phyloP scores from a whole-genome alignment of 2,329 filamentous ascomycete genomes.

The Gnomoniopsis sp. region DNA sequence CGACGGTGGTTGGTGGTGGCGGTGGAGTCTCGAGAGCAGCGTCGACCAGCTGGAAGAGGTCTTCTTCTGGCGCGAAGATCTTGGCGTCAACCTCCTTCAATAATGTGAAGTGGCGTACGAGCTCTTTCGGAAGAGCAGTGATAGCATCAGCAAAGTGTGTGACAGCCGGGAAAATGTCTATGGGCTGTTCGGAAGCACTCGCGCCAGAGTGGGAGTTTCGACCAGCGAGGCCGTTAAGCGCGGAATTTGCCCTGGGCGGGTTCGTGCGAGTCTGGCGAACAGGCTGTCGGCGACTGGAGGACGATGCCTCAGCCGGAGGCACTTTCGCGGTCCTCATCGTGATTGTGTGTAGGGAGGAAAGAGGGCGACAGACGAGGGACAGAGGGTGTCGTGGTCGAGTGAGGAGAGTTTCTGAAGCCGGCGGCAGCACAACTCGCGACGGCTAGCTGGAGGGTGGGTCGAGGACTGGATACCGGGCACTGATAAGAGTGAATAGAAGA shows the following conservation, averaged over 20 bases:
- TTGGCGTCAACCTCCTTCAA: conserved; percentile 98
- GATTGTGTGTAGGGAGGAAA: conserved; percentile 11
- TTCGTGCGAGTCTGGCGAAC: conserved; percentile 64
- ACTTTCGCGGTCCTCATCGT: conserved; percentile 56
- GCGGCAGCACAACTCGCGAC: neutral
- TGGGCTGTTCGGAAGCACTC: conserved; percentile 52
- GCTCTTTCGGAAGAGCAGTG: conserved; percentile 87
- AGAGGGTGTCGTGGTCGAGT: conserved; percentile 13
- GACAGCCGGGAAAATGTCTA: conserved; percentile 65
- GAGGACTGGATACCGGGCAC: neutral
- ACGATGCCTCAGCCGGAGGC: conserved; percentile 34
- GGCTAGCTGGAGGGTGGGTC: neutral
- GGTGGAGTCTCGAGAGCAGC: conserved; percentile 53
- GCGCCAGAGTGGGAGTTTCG: conserved; percentile 44
- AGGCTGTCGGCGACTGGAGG: conserved; percentile 58
- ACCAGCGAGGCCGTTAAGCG: conserved; percentile 39
- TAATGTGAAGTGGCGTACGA: conserved; percentile 91
- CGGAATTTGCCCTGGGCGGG: conserved; percentile 53
- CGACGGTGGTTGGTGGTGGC: conserved; percentile 33
- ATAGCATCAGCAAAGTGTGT: conserved; percentile 87
- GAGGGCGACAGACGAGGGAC: conserved; percentile 9
- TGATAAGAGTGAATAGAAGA: neutral
- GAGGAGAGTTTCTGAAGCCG: neutral
- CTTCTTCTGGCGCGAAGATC: conserved; percentile 82
- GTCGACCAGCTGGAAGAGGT: conserved; percentile 72